Evolutionary conservation across 1,139 yeast species (phyloP), one percentile per base, ranked within the genome.

Genomic region (Pichia sp.): DNA sequence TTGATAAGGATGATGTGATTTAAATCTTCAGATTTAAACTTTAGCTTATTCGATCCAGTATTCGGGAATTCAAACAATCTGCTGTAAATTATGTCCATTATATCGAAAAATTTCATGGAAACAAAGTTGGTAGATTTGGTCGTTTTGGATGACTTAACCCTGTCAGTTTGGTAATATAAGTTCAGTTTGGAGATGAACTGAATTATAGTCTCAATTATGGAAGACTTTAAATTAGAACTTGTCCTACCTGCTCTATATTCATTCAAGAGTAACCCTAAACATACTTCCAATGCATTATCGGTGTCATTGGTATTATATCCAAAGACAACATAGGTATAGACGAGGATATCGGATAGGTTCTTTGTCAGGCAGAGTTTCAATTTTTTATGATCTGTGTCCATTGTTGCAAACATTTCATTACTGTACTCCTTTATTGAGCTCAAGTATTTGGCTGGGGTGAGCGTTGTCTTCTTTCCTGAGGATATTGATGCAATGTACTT

Each of bases 111-210:
- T 29, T 48, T 48, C 7, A 48, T 32, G 15, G 58, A 49, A 25
- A 51, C 47, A 44, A 56, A 56, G 33, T 56, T 58, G 12, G 42
- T 35, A 9, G 54, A 55, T 7, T 34, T 34, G 6, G 46, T 47
- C 10, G 28, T 34, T 25, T 30, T 33, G 7, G 37, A 19, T 1
- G 50, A 36, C 8, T 48, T 33, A 17, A 52, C 42, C 30, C 50
- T 42, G 34, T 46, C 48, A 5, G 59, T 53, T 37, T 46, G 48
- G 33, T 53, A 48, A 25, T 55, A 53, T 5, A 56, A 33, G 28
- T 57, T 57, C 26, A 54, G 27, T 15, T 48, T 49, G 3, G 59
- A 44, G 19, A 56, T 23, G 14, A 55, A 48, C 39, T 55, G 60
- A 19, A 51, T 39, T 3, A 55, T 22, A 2, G 50, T 34, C 41